Percentiles rank a stretch among this genome's conserved stretches.
These are phyloP conservation scores for Amniculicola lignicola DNA, from an alignment of 495 filamentous ascomycete species.

Conservation along the genomic window DNA sequence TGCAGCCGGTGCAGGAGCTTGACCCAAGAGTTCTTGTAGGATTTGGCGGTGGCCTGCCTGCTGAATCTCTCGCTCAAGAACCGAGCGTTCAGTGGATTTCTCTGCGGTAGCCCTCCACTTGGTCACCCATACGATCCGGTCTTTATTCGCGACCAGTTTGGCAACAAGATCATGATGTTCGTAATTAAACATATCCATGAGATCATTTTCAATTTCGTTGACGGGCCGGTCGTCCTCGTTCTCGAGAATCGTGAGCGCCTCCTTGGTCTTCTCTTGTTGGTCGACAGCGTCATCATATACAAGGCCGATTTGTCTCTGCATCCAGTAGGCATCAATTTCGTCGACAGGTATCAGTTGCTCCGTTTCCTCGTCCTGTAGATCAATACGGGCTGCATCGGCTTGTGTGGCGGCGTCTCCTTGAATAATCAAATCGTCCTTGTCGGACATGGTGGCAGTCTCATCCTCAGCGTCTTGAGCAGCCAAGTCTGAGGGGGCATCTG, in stretches of 20 bases:
- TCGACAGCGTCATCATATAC: slow-evolving; percentile 87
- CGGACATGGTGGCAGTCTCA: slow-evolving; percentile 52
- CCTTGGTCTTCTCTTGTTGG: slow-evolving; percentile 81
- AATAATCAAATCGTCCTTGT: slow-evolving; percentile 69
- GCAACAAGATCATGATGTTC: slow-evolving; percentile 92
- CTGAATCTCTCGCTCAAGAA: slow-evolving; percentile 84
- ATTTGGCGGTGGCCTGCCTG: slow-evolving; percentile 83
- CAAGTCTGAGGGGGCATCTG: slow-evolving; percentile 49
- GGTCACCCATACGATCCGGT: slow-evolving; percentile 94
- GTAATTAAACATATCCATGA: slow-evolving; percentile 98
- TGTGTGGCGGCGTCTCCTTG: slow-evolving; percentile 57
- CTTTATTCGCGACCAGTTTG: slow-evolving; percentile 84
- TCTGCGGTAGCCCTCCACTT: slow-evolving; percentile 80
- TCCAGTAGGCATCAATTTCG: slow-evolving; percentile 96
- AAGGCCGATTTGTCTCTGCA: slow-evolving; percentile 85
- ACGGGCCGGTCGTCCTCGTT: slow-evolving; percentile 75
- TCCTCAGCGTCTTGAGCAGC: slow-evolving; percentile 51
- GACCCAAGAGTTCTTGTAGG: slow-evolving; percentile 74
- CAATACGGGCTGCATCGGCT: too few relatives aligned
- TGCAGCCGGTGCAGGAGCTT: slow-evolving; percentile 49
- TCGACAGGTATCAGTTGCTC: slow-evolving; percentile 69
- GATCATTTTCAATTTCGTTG: slow-evolving; percentile 93
- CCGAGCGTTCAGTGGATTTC: slow-evolving; percentile 69
- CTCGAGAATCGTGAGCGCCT: slow-evolving; percentile 79
- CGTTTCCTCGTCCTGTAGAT: slow-evolving; percentile 50